Conservation (phyloP, 345 rosid genomes). For the Gossypium australe region DNA sequence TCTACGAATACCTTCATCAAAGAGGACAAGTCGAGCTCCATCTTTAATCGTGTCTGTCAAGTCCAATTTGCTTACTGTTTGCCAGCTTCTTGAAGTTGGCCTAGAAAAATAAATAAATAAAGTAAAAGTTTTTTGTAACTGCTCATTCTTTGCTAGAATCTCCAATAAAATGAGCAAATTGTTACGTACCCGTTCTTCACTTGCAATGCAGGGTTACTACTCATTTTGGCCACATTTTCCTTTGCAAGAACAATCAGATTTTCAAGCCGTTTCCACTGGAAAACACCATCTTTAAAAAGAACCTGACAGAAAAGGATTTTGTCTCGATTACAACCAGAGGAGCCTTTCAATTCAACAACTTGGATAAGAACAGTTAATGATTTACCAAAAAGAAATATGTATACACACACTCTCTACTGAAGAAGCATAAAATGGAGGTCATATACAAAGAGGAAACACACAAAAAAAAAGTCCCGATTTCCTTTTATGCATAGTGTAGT, state of each 20-base stretch:
- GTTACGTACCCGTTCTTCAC: slow-evolving; percentile 45
- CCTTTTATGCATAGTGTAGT: not conserved
- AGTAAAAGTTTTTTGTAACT: not conserved
- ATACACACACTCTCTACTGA: not conserved
- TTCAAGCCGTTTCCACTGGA: slow-evolving; percentile 94
- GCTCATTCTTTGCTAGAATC: slow-evolving; percentile 1
- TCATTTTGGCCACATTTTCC: slow-evolving; percentile 91
- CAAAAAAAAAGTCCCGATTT: not conserved
- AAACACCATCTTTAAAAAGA: slow-evolving; percentile 78
- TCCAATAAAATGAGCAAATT: slow-evolving; percentile 6
- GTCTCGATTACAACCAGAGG: not conserved
- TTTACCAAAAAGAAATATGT: not conserved
- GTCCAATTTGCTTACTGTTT: slow-evolving; percentile 52
- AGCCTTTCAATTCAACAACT: slow-evolving; percentile 7
- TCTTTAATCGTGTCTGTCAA: slow-evolving; percentile 89
- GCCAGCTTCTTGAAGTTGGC: slow-evolving; percentile 39
- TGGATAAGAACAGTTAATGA: not conserved
- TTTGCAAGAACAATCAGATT: slow-evolving; percentile 88
- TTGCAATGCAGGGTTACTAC: slow-evolving; percentile 78
- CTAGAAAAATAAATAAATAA: slow-evolving; percentile 23
- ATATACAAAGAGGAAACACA: not conserved
- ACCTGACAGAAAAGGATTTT: slow-evolving; percentile 39
- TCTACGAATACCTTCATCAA: slow-evolving; percentile 82
- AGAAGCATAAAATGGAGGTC: not conserved
- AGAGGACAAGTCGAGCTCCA: slow-evolving; percentile 84